Base-by-base conservation (phyloP, 345 rosid genomes). In the Xanthoceras sorbifolium region DNA sequence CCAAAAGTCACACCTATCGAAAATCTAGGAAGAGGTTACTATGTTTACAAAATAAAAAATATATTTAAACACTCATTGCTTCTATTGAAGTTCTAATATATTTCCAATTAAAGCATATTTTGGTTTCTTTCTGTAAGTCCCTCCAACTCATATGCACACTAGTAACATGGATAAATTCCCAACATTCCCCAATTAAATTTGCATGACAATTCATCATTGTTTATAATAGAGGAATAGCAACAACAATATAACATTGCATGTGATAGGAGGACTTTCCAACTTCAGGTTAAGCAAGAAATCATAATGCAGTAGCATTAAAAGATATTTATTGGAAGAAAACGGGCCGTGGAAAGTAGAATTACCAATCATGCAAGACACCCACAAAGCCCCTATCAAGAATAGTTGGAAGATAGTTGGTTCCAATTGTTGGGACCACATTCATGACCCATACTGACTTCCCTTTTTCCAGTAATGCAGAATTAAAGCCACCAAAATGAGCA, bases 371-470 rank as follows among this genome's bases (percentile, higher is more conserved):
- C 72, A 85, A 79, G 59, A 90, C 97, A 55, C 99, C 98, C 34
- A 94, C 90, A 82, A 91, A 90, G 74, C 99, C 99, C 76, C 97
- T 87, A 85, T 97, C 98, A 59, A 92, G 89, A 73, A 97, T 92
- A 85, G 93, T 54, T 2, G 99, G 92, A 71, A 97, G 97, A 81
- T 86, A 85, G 85, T 97, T 94, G 61, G 87, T 88, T 76, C 95
- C 99, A 76, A 76, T 85, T 5, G 91, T 92, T 20, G 99, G 97
- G 64, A 97, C 97, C 55, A 90, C 97, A 64, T 97, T 97, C 99
- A 97, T 92, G 79, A 97, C 99, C 99, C 99, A 97, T 1, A 87
- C 92, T 22, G 93, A 91, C 83, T 94, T 97, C 60, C 92, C 91
- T 23, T 87, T 83, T 88, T 90, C 93, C 79, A 97, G 74, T 69